phyloP scores from a whole-genome alignment of 129 eudicot species.

The Lactuca sativa region DNA sequence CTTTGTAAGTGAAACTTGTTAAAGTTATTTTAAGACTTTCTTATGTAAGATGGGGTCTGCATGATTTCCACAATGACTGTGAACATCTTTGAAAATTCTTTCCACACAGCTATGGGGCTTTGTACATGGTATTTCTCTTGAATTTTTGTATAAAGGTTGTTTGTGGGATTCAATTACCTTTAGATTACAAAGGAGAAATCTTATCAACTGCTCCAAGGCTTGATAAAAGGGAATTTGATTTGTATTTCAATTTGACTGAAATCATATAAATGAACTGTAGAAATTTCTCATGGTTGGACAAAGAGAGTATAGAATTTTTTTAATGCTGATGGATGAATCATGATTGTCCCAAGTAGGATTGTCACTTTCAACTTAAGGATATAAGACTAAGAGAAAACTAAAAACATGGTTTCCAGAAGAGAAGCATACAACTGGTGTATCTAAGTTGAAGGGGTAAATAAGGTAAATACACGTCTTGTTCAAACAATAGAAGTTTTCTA shows the following conservation, averaged over 20 bases:
- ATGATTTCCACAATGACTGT: too few species aligned
- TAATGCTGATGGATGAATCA: background rate
- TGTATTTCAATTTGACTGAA: background rate
- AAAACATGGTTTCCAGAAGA: background rate
- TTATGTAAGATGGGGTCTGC: background rate
- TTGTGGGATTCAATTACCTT: too few species aligned
- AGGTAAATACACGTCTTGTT: too few species aligned
- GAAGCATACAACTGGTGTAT: too few species aligned
- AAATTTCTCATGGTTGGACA: background rate
- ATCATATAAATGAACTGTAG: background rate
- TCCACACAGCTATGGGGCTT: too few species aligned
- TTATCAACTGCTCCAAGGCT: background rate
- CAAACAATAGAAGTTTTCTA: background rate
- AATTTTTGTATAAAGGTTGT: too few species aligned
- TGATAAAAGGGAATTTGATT: background rate
- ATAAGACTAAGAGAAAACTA: conserved; percentile 1
- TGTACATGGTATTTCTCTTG: too few species aligned
- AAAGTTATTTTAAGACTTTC: background rate
- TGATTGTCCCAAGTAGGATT: background rate
- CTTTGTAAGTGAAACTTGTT: conserved; percentile 20
- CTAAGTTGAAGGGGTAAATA: too few species aligned
- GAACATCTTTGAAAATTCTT: too few species aligned
- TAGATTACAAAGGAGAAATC: background rate
- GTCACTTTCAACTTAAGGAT: conserved; percentile 2
- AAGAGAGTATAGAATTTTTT: background rate